Evolutionary conservation across 192 early-diverging fungal species (phyloP), one percentile per base, ranked within the genome.

Genomic region (Mortierella alpina): DNA sequence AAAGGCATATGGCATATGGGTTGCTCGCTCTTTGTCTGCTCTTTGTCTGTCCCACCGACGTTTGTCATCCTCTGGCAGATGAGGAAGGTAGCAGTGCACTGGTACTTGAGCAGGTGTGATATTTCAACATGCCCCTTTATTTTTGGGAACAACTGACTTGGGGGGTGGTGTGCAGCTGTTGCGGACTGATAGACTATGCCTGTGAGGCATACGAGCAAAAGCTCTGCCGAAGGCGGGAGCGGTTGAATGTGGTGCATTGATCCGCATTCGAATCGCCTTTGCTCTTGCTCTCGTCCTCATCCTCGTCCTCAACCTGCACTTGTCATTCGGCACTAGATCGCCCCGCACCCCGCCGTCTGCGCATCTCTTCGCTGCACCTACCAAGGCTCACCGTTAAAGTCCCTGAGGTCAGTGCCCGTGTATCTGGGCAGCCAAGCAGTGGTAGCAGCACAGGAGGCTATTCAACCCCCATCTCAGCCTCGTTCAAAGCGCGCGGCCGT

Each of bases 61-160:
- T 31, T 31, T 31, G 31, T 31, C 31, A 31, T 31, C 31, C 31
- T 31, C 31, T 31, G 31, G 31, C 31, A 31, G 31, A 31, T 31
- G 31, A 31, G 31, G 31, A 31, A 31, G 31, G 31, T 31, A 31
- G 31, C 31, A 31, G 31, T 31, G 31, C 31, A 31, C 31, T 31
- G 31, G 31, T 31, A 31, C 31, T 2, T 31, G 31, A 31, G 31
- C 31, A 31, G 31, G 31, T 31, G 31, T n/a, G 31, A 31, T 31
- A 31, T 31, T 31, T 31, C 31, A 31, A 31, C 31, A 31, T 6
- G 10, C 72, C 72, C 72, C 46, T 74, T 74, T 74, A 67, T 66
- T 49, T 67, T 63, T 71, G 58, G 52, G 72, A 54, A 50, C 72
- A 74, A 74, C 72, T 74, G 72, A 74, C 72, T 40, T n/a, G 63